Base-by-base conservation (phyloP, 2,329 filamentous ascomycete species). In the Penicillium concentricum region DNA sequence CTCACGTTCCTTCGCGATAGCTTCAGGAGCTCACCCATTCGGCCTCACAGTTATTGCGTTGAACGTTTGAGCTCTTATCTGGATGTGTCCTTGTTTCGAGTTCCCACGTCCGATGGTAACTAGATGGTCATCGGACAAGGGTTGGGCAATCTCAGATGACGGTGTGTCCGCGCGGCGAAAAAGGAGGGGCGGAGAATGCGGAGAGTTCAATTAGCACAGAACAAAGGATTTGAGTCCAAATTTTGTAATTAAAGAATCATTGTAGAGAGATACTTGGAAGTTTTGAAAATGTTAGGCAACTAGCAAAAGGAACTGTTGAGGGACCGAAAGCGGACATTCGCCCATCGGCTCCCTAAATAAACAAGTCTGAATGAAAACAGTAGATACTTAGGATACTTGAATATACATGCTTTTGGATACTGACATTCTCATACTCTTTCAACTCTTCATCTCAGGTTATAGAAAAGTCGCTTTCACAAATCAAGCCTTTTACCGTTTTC, bases 91-190 rank as follows among this genome's bases (percentile, higher is more conserved):
- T 55, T 41, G 16, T 49, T 32, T 16, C 52, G 28, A 44, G 43
- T 52, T 55, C 38, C n/a, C 49, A 26, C 55, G 43, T 42, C 42
- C 54, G 43, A 56, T 60, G 32, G 44, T 57, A 45, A 45, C 34
- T 58, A 54, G 41, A 49, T 59, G 57, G 57, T 63, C 63, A 66
- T 67, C 59, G 59, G 54, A 61, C 55, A 51, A 51, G 51, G 24
- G 28, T 60, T 57, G 57, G 39, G 47, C 47, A 56, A 58, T 66
- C 64, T 65, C 65, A 60, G 51, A 54, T 60, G 56, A 63, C 51
- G 57, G 54, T 52, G 59, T 46, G 46, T n/a, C 63, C 63, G 60
- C 63, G 58, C 59, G 62, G 59, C 45, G 60, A 51, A 64, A 54
- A 63, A 64, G 57, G 62, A 60, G 61, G 57, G 58, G 61, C 55